Evolutionary conservation across 768 basidiomycete genomes (phyloP).

Genomic region (Lentinus tigrinus): DNA sequence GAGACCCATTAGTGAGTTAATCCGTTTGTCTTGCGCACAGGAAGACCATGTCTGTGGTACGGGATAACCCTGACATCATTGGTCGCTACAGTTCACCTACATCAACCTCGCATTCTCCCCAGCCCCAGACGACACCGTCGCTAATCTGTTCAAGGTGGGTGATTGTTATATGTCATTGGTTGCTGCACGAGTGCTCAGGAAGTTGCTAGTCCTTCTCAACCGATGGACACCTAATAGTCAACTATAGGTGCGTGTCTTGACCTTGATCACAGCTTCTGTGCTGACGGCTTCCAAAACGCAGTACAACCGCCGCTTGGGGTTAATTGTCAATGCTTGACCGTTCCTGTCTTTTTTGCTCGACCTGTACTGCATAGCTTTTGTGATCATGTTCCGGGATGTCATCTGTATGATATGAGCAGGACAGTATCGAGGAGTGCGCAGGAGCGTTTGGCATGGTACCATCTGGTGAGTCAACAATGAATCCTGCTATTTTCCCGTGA

Average conservation of each 20-base stretch:
- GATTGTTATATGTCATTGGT: neutral
- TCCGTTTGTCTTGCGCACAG: neutral
- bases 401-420: neutral
- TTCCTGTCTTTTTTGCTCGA: neutral
- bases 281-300: slow-evolving; percentile 20
- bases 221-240: slow-evolving; percentile 64
- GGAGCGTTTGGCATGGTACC: too few species aligned
- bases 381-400: neutral
- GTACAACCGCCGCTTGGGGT: slow-evolving; percentile 63
- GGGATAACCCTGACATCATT: neutral
- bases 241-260: slow-evolving; percentile 49
- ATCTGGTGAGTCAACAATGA: too few species aligned
- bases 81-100: slow-evolving; percentile 58
- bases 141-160: slow-evolving; percentile 64
- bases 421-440: too few species aligned
- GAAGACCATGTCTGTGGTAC: too few species aligned
- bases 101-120: slow-evolving; percentile 79
- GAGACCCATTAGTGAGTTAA: slow-evolving; percentile 75
- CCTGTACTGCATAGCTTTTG: neutral
- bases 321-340: slow-evolving; percentile 20
- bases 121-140: slow-evolving; percentile 73
- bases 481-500: too few species aligned
- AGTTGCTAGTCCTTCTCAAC: slow-evolving; percentile 52
- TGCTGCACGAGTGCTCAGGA: neutral
- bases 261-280: neutral